Evolutionary conservation across 2,329 filamentous ascomycete genomes (phyloP).

Genomic region (Tolypocladium sp.): DNA sequence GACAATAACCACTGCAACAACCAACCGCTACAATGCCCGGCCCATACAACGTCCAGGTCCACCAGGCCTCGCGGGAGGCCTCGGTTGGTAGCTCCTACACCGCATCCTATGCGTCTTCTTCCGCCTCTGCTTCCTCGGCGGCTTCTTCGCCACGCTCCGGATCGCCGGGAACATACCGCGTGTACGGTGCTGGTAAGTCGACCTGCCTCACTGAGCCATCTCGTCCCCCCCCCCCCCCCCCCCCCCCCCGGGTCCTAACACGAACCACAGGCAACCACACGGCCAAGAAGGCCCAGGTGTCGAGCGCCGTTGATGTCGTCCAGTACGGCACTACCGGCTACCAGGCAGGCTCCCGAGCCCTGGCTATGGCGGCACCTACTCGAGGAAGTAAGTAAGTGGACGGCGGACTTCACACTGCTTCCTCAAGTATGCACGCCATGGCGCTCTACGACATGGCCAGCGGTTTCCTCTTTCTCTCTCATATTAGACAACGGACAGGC

Average conservation of each 20-base stretch:
- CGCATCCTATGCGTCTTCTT: slow-evolving; percentile 11
- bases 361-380: slow-evolving; percentile 14
- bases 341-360: slow-evolving; percentile 21
- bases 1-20: background rate
- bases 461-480: background rate
- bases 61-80: slow-evolving; percentile 19
- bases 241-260: too few species aligned
- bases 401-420: background rate
- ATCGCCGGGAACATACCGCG: slow-evolving; percentile 18
- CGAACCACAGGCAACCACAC: slow-evolving; percentile 12
- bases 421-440: background rate
- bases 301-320: slow-evolving; percentile 17
- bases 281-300: slow-evolving; percentile 12
- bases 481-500: background rate
- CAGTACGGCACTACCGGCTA: slow-evolving; percentile 20
- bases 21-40: slow-evolving; percentile 11
- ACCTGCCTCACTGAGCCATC: slow-evolving; percentile 1
- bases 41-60: slow-evolving; percentile 20
- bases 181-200: slow-evolving; percentile 22
- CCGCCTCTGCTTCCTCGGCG: slow-evolving; percentile 5
- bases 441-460: background rate
- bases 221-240: slow-evolving; percentile 2
- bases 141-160: slow-evolving; percentile 15
- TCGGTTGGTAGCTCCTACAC: slow-evolving; percentile 18
- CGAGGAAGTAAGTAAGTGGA: background rate